Evolutionary conservation across 176 grass and related monocot genomes (phyloP), one percentile per base, ranked within the genome.

Genomic region (barley (Hordeum vulgare)): DNA sequence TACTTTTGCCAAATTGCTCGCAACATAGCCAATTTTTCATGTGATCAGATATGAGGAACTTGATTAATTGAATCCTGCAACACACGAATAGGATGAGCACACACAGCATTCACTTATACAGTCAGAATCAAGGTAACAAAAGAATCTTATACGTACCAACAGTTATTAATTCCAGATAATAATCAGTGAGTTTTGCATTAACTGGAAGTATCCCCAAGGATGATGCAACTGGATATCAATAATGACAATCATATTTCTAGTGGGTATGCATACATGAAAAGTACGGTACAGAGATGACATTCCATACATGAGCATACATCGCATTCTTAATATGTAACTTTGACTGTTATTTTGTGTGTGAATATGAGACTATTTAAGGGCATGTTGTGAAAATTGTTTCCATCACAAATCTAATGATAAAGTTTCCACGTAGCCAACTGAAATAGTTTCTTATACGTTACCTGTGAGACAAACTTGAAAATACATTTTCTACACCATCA

Each of bases 21-120:
- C 27, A 33, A 34, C 79, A 90, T 67, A 95, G 72, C 96, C 96
- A 98, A 51, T 31, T 85, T 75, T 86, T 92, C 57, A 94, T 34
- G 78, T 92, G 87, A 73, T 95, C 91, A 25, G 83, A 80, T 88
- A 94, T 83, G 33, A 98, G 82, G 87, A 98, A 94, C 74, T 95
- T 89, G 3, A 94, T 85, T 85, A 98, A 86, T 66, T 98, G 90
- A 83, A 95, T 90, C 96, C 93, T 95, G 93, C 62, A 83, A 80
- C 79, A 61, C 62, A 11, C 12, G 28, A 67, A 84, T 61, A 83
- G 61, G 78, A 83, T 25, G 58, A 51, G 15, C 84, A 70, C 21
- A 3, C 28, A 54, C 13, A 51, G 45, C 15, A 65, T 65, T 21
- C 4, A 81, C 53, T 40, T 39, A 77, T n/a, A 36, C 23, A 54